Evolutionary conservation across 2,329 filamentous ascomycete genomes (phyloP).

Genomic region (Fusarium scirpi): DNA sequence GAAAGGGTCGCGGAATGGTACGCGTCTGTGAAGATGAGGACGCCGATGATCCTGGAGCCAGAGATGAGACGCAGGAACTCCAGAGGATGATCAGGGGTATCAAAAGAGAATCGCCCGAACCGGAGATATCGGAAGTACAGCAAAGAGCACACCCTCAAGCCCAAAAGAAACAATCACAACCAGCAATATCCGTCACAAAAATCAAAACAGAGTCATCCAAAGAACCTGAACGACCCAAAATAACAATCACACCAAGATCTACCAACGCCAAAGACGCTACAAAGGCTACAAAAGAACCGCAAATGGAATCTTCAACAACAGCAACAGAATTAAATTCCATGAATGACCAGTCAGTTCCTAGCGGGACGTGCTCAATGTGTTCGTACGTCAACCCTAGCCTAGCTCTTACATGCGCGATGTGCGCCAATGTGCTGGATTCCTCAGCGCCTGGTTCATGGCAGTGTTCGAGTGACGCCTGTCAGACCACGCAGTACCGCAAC

Average conservation of each 20-base stretch:
- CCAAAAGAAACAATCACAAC: neutral
- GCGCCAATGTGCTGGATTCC: conserved; percentile 75
- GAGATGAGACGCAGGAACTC: conserved; percentile 73
- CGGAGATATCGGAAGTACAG: neutral
- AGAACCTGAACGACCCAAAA: neutral
- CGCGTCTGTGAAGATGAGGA: conserved; percentile 80
- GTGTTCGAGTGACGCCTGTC: conserved; percentile 69
- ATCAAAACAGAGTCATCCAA: conserved; percentile 31
- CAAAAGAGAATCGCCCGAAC: conserved; percentile 39
- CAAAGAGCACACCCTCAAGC: neutral
- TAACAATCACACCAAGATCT: neutral
- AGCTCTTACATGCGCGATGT: conserved; percentile 73
- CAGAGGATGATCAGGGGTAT: conserved; percentile 55
- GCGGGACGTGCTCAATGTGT: conserved; percentile 69
- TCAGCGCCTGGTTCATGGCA: conserved; percentile 70
- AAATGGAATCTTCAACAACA: neutral
- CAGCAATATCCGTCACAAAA: neutral
- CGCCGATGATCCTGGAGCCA: conserved; percentile 58
- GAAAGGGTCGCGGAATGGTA: conserved; percentile 74
- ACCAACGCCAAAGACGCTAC: neutral
- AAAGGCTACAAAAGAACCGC: neutral
- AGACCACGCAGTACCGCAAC: conserved; percentile 71
- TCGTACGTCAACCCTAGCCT: conserved; percentile 70
- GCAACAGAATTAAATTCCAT: neutral
- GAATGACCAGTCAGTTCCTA: neutral